Percentiles rank a stretch among this genome's conserved stretches.
phyloP scores from a whole-genome alignment of 176 grass and related monocot genomes.

The Neostapfia colusana region DNA sequence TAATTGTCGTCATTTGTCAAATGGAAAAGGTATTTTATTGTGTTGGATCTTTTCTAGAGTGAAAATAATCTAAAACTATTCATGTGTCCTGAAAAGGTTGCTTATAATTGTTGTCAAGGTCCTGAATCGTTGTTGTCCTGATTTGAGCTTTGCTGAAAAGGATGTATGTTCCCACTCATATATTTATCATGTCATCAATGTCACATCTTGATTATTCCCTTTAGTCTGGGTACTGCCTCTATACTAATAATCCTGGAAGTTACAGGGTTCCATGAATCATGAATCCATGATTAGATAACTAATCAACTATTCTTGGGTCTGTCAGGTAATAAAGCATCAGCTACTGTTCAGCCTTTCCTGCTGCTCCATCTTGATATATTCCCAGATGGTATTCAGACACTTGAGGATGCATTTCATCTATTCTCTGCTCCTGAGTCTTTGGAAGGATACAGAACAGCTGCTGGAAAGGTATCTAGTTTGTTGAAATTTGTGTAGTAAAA shows the following conservation, averaged over 20 bases:
- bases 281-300: conserved; percentile 1
- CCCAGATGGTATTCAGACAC: conserved; percentile 66
- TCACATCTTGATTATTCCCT: background rate
- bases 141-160: background rate
- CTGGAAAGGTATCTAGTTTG: conserved; percentile 70
- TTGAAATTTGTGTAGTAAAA: background rate
- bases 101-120: background rate
- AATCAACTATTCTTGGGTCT: conserved; percentile 14
- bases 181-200: background rate
- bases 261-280: background rate
- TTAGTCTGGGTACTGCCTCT: background rate
- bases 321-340: conserved; percentile 82
- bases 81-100: background rate
- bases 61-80: background rate
- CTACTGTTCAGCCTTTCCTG: conserved; percentile 83
- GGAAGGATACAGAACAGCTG: conserved; percentile 89
- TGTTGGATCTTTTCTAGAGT: conserved; percentile 4
- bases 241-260: background rate
- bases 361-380: conserved; percentile 98
- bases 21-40: background rate
- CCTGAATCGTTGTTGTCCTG: background rate
- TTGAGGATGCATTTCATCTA: conserved; percentile 74
- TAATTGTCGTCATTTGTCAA: background rate
- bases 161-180: background rate
- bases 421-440: conserved; percentile 80